A percentile compares a stretch with the other conserved stretches of the same genome.
These are phyloP conservation scores for Trichophyton benhamiae DNA, from an alignment of 2,329 filamentous ascomycete species.

Conservation along the genomic window DNA sequence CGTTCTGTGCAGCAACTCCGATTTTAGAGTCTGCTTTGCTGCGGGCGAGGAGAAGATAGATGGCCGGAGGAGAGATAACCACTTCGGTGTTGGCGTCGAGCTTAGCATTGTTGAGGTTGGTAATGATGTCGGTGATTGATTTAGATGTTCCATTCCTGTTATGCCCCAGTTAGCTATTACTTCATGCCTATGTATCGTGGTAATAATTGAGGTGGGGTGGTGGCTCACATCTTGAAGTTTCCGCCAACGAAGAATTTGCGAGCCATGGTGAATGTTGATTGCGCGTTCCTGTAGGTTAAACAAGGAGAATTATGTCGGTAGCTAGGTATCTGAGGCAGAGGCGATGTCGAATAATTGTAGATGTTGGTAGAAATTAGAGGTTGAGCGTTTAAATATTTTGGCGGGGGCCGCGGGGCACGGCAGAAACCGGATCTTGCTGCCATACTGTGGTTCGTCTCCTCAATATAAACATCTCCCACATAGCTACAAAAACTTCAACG, in stretches of 20 bases:
- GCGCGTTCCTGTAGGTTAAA: not conserved
- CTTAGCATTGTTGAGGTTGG: constrained; percentile 73
- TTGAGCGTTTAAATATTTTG: not conserved
- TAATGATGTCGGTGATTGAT: constrained; percentile 81
- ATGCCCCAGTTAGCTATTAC: not conserved
- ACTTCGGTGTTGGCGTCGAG: constrained; percentile 60
- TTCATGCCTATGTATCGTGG: constrained; percentile 4
- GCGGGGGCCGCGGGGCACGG: not conserved
- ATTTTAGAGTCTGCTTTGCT: constrained; percentile 63
- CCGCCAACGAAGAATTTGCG: constrained; percentile 96
- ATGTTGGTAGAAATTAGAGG: not conserved
- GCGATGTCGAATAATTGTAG: not conserved
- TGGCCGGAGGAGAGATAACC: constrained; percentile 77
- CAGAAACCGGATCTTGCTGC: not conserved
- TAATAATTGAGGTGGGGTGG: constrained; percentile 16
- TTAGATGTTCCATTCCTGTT: constrained; percentile 82
- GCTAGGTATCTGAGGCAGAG: not conserved
- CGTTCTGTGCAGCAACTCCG: constrained; percentile 88
- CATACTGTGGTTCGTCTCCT: too few relatives aligned
- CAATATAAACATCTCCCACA: too few relatives aligned
- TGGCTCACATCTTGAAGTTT: constrained; percentile 96
- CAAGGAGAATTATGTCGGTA: not conserved
- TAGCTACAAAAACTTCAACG: too few relatives aligned
- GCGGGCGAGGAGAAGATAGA: constrained; percentile 82
- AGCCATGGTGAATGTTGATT: constrained; percentile 50